Evolutionary conservation across 2,329 filamentous ascomycete genomes (phyloP).

Genomic region (Botrytis hyacinthi): DNA sequence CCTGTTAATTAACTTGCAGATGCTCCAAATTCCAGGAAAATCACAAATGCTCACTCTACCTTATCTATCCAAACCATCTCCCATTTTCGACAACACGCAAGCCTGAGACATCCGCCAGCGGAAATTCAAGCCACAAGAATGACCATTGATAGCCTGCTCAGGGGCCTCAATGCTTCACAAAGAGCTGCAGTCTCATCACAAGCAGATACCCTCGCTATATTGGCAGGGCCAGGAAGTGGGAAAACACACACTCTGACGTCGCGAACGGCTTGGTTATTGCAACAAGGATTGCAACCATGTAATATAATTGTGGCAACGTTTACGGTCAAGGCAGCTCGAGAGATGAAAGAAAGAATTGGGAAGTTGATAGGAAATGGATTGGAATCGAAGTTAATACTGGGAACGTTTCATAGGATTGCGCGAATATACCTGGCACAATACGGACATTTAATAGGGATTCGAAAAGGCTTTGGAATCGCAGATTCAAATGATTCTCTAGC

Average conservation of each 20-base stretch:
- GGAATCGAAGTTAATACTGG: conserved; percentile 76
- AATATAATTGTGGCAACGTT: conserved; percentile 96
- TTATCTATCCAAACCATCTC: not conserved
- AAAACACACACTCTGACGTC: conserved; percentile 96
- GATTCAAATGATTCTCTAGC: conserved; percentile 77
- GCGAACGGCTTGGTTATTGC: conserved; percentile 84
- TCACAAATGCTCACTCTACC: not conserved
- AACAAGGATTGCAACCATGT: conserved; percentile 70
- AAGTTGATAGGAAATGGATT: conserved; percentile 74
- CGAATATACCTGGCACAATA: conserved; percentile 81
- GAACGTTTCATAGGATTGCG: conserved; percentile 93
- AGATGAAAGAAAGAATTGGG: conserved; percentile 89
- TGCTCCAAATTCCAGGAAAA: not conserved
- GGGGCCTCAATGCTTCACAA: conserved; percentile 64
- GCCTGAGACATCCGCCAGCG: not conserved
- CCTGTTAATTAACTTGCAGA: not conserved
- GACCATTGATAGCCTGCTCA: conserved; percentile 45
- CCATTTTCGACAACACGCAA: not conserved
- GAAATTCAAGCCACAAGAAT: conserved; percentile 26
- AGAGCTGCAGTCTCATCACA: conserved; percentile 61
- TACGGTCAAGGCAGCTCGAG: conserved; percentile 88
- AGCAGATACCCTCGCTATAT: conserved; percentile 57
- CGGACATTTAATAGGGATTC: conserved; percentile 77
- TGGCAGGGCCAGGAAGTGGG: conserved; percentile 69
- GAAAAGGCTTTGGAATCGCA: conserved; percentile 84